These are phyloP conservation scores for Penicillium salamii DNA, from an alignment of 495 filamentous ascomycete species.

Conservation along the genomic window DNA sequence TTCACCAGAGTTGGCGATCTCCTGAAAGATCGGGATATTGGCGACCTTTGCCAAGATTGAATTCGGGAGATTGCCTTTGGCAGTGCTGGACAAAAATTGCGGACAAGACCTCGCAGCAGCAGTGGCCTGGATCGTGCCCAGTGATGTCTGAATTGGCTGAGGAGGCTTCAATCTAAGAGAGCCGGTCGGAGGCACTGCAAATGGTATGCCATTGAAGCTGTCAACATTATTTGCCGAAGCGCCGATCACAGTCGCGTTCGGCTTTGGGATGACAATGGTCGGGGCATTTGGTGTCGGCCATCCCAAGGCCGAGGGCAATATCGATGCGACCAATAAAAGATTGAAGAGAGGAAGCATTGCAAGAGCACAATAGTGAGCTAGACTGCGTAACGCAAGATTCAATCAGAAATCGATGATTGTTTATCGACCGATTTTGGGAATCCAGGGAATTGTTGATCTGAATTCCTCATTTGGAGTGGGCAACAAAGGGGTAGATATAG, in stretches of 20 bases:
- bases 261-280: constrained; percentile 45
- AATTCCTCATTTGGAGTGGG: background rate
- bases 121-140: constrained; percentile 52
- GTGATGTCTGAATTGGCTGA: constrained; percentile 45
- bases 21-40: constrained; percentile 58
- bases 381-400: too few species aligned
- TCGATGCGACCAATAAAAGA: constrained; percentile 3
- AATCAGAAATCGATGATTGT: background rate
- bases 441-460: background rate
- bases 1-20: constrained; percentile 45
- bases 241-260: constrained; percentile 53
- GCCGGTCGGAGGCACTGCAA: constrained; percentile 58
- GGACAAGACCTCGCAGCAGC: constrained; percentile 51
- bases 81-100: constrained; percentile 48
- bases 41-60: constrained; percentile 51
- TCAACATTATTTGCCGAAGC: constrained; percentile 35
- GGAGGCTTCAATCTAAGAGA: constrained; percentile 58
- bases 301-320: constrained; percentile 8
- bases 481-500: constrained; percentile 1
- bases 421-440: background rate
- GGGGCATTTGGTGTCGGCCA: constrained; percentile 21
- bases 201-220: constrained; percentile 63
- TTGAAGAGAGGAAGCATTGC: constrained; percentile 7
- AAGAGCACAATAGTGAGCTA: background rate
- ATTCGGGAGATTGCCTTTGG: constrained; percentile 26